phyloP scores from a whole-genome alignment of 441 rosid species.

The Theobroma grandiflorum region DNA sequence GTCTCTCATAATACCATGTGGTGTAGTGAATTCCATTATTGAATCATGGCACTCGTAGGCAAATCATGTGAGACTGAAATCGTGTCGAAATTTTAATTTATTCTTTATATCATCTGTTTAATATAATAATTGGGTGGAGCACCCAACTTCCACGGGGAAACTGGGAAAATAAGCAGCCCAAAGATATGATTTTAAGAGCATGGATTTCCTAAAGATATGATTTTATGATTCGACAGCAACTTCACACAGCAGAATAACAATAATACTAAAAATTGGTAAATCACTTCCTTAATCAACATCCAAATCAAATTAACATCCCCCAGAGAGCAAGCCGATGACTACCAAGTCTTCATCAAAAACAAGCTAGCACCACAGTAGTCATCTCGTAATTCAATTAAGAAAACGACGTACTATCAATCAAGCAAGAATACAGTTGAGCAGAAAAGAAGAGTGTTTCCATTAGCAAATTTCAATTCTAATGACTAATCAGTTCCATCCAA shows the following conservation, averaged over 20 bases:
- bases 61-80: not conserved
- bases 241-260: no score
- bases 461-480: not conserved
- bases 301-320: not conserved
- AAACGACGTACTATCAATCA: no score
- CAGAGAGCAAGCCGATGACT: not conserved
- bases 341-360: not conserved
- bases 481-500: conserved; percentile 27
- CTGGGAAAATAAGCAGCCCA: not conserved
- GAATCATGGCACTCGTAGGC: not conserved
- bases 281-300: not conserved
- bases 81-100: not conserved
- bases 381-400: not conserved
- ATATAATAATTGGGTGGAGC: not conserved
- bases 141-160: not conserved
- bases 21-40: no score
- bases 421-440: not conserved
- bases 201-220: not conserved
- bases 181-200: not conserved
- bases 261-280: not conserved
- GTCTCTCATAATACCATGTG: no score
- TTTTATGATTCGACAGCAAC: not conserved
- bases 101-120: not conserved
- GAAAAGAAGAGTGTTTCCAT: not conserved
- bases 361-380: no score